Evolutionary conservation across 495 filamentous ascomycete genomes (phyloP), one percentile per base, ranked within the genome.

Genomic region (Echria macrotheca): DNA sequence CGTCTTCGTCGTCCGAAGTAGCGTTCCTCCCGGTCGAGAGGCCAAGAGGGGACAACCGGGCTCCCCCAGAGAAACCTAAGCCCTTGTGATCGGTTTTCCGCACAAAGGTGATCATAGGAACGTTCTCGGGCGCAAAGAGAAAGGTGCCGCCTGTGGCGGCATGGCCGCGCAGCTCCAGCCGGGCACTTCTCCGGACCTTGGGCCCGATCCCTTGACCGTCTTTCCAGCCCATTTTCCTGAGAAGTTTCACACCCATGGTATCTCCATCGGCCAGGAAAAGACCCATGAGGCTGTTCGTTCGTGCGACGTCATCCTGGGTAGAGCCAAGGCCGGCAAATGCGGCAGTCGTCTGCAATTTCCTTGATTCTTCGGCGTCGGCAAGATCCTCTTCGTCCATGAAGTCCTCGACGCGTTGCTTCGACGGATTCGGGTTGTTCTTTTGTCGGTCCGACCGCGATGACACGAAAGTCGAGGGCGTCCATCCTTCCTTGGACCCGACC

Each of bases 331-430:
- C 87, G 6, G 88, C 75, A 63, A 91, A 96, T 0, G 72, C 77
- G 23, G 79, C 69, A 1, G 79, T 70, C 0, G 85, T 95, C 56
- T 91, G 80, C 24, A 97, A 63, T 38, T 73, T 76, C 54, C 77
- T 76, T 2, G 82, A 75, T 65, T 96, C 91, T 43, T 83, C 90
- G 2, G 84, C 84, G 55, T 96, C 91, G 9, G 86, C 85, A 9
- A 95, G 69, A 67, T 98, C 93, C 67, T 98, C 94, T 53, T 95
- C 94, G 54, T 98, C 93, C 93, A 98, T 98, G 52, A 89, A 97
- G 61, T 98, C 93, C 57, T 97, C 91, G 7, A 83, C 76, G 24
- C 82, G 81, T 62, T 87, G 82, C 56, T 82, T 71, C 9, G 55
- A 17, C 0, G 65, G 14, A 5, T 76, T 72, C 11, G 70, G 48